Conservation (phyloP, 2,329 filamentous ascomycete genomes). For the Fusarium miscanthi region DNA sequence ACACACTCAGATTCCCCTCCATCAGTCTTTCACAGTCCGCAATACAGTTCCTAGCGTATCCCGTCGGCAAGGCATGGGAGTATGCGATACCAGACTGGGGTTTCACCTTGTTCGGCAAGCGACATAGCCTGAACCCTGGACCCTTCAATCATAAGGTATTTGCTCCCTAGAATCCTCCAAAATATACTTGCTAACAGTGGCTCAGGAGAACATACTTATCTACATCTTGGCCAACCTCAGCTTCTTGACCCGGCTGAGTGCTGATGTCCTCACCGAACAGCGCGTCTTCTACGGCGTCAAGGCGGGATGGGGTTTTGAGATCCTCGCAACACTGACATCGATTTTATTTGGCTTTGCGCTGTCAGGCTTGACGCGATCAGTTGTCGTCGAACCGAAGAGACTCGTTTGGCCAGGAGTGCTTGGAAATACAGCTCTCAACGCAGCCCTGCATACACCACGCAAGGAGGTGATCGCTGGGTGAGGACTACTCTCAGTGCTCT, state of each 20-base stretch:
- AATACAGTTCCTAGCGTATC: slow-evolving; percentile 57
- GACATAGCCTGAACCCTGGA: slow-evolving; percentile 54
- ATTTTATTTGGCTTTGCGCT: slow-evolving; percentile 65
- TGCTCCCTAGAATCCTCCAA: rapidly evolving
- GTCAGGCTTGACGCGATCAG: slow-evolving; percentile 57
- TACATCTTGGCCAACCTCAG: slow-evolving; percentile 67
- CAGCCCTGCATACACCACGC: slow-evolving; percentile 54
- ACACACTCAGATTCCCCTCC: slow-evolving; percentile 52
- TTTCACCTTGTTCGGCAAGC: slow-evolving; percentile 39
- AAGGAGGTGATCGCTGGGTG: slow-evolving; percentile 41
- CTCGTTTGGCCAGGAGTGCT: slow-evolving; percentile 66
- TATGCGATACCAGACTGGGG: slow-evolving; percentile 47
- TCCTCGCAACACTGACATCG: slow-evolving; percentile 60
- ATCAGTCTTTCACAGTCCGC: slow-evolving; percentile 50
- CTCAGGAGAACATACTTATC: slow-evolving; percentile 63
- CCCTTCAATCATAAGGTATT: slow-evolving; percentile 50
- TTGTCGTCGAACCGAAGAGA: slow-evolving; percentile 58
- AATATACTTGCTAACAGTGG: rapidly evolving
- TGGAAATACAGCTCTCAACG: slow-evolving; percentile 59
- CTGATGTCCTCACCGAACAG: slow-evolving; percentile 50
- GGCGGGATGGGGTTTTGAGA: slow-evolving; percentile 60
- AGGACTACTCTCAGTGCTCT: not conserved
- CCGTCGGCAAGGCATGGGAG: slow-evolving; percentile 55
- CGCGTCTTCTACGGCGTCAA: slow-evolving; percentile 57
- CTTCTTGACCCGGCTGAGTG: slow-evolving; percentile 53